Base-by-base conservation (phyloP, 2,329 filamentous ascomycete species). In the Diatrype stigma region DNA sequence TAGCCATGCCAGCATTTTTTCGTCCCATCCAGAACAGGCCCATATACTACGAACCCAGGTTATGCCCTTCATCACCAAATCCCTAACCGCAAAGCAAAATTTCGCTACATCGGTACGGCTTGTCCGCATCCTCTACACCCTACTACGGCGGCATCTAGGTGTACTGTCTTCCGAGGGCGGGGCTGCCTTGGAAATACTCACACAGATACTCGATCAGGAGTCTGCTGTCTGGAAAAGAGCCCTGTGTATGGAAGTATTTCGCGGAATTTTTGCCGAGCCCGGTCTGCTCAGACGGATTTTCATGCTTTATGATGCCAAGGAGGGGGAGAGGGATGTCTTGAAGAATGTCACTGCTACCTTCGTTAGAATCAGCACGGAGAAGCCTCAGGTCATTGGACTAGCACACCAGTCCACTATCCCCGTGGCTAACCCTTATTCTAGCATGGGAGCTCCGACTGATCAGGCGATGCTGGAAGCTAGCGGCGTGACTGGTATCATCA, bases 361-460 rank as follows among this genome's bases (percentile, higher is more conserved):
- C 64, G 94, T 97, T n/a, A 84, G 91, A 14, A 75, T 97, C 8
- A 93, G 93, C 49, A 91, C 91, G 0, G 94, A 99, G 65, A 96
- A 91, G 63, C 94, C 94, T 1, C 75, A 82, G 0, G 77, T 96
- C 23, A 97, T 99, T 55, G 94, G 94, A 0, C 80, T 97, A 3
- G 87, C 92, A 4, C 86, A 89, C 55, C 90, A 96, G 60, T 97
- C 94, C 1, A 92, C 90, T 0, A 82, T 93, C 32, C 91, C 94
- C 6, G 79, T 81, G 0, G 78, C 80, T 8, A 77, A 76, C 40
- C 79, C 81, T 4, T 76, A 78, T 42, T 77, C 77, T 32, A 76
- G 73, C 40, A 76, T 77, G 46, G 80, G 82, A 38, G 72, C 75
- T 3, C 80, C 84, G 1, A 82, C 85, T 26, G 91, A 96, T 54